Percentiles rank a stretch among this genome's conserved stretches.
Conservation (phyloP, 805 yeast species). For the Candida stauntonica region DNA sequence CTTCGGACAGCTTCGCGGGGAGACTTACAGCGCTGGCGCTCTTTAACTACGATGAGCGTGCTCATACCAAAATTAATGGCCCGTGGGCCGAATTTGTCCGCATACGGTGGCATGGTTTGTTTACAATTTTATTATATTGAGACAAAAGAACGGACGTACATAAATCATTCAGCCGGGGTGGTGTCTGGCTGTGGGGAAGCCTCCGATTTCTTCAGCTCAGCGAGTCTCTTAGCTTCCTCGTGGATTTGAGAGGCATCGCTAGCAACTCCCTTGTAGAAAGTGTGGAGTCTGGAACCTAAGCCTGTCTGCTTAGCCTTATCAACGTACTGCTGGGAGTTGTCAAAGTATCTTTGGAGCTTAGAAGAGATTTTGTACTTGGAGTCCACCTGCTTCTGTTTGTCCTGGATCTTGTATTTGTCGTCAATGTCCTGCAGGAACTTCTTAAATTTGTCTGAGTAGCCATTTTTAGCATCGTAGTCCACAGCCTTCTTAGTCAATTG, state of each 20-base stretch:
- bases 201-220: conserved; percentile 57
- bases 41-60: no score
- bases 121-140: no score
- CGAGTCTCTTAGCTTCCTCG: conserved; percentile 68
- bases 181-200: no score
- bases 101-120: no score
- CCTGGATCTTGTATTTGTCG: conserved; percentile 52
- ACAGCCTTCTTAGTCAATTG: conserved; percentile 55
- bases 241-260: conserved; percentile 62
- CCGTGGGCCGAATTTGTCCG: no score
- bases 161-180: no score
- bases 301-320: conserved; percentile 31
- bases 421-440: conserved; percentile 52
- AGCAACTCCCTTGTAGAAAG: conserved; percentile 52
- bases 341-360: conserved; percentile 33
- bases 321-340: conserved; percentile 20
- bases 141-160: no score
- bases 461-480: conserved; percentile 60
- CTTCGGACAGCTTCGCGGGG: no score
- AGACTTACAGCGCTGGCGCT: no score
- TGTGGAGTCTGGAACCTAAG: conserved; percentile 55
- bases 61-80: no score
- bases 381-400: conserved; percentile 37
- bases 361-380: conserved; percentile 38
- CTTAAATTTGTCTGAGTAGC: conserved; percentile 53